phyloP scores from a whole-genome alignment of 306 rosid genomes.

The Casuarina glauca region DNA sequence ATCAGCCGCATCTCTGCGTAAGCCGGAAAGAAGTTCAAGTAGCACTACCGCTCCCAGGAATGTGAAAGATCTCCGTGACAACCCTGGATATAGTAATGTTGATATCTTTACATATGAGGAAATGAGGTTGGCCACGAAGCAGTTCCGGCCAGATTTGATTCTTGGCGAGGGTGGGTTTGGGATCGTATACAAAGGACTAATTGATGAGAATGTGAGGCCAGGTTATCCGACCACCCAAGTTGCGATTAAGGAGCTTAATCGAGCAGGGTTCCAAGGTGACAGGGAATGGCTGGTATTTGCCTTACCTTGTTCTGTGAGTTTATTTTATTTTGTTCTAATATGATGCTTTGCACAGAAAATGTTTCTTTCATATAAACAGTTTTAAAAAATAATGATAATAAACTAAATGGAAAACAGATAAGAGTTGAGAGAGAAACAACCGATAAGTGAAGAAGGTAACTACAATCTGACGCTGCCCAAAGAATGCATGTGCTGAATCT shows the following conservation, averaged over 20 bases:
- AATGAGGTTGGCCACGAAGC: conserved; percentile 71
- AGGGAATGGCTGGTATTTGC: conserved; percentile 91
- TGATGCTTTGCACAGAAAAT: conserved; percentile 7
- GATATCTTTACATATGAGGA: conserved; percentile 70
- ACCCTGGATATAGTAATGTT: conserved; percentile 66
- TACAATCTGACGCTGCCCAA: not conserved
- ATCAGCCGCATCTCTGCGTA: conserved; percentile 22
- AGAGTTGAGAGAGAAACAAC: not conserved
- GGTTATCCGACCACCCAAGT: conserved; percentile 62
- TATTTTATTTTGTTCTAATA: conserved; percentile 6
- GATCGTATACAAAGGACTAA: conserved; percentile 83
- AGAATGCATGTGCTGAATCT: not conserved
- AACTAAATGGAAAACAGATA: not conserved
- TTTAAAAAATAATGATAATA: not conserved
- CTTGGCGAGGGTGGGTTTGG: conserved; percentile 99
- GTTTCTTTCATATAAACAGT: not conserved
- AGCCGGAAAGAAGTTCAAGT: conserved; percentile 17
- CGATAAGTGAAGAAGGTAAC: not conserved
- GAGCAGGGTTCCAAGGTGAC: conserved; percentile 97
- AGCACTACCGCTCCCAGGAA: conserved; percentile 46
- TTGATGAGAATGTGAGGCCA: conserved; percentile 69
- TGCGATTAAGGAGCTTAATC: conserved; percentile 96
- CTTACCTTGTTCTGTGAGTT: conserved; percentile 25
- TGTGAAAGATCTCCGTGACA: conserved; percentile 71
- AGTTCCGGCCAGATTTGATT: conserved; percentile 78